phyloP scores from a whole-genome alignment of 768 basidiomycete species.

The Lactifluus hygrophoroides region DNA sequence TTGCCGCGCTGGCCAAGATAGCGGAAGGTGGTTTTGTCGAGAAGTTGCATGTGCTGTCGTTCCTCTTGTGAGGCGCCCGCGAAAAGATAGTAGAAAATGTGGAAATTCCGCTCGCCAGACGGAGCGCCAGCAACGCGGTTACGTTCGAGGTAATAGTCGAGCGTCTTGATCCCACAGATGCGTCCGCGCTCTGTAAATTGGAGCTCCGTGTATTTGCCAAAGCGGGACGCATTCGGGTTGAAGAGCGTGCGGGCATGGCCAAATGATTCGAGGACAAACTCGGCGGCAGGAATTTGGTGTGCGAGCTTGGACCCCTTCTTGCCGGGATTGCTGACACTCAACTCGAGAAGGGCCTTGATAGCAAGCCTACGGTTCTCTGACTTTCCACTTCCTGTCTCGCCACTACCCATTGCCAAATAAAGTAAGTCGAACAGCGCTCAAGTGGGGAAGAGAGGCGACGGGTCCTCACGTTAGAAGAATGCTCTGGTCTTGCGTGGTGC shows the following conservation, averaged over 20 bases:
- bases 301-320: slow-evolving; percentile 92
- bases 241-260: slow-evolving; percentile 87
- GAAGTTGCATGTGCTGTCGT: slow-evolving; percentile 75
- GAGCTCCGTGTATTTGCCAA: slow-evolving; percentile 96
- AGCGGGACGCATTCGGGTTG: slow-evolving; percentile 93
- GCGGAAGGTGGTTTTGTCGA: slow-evolving; percentile 73
- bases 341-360: slow-evolving; percentile 86
- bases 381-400: slow-evolving; percentile 90
- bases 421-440: background rate
- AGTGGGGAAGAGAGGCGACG: background rate
- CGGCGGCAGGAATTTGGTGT: slow-evolving; percentile 79
- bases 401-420: slow-evolving; percentile 38
- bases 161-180: slow-evolving; percentile 82
- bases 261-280: slow-evolving; percentile 93
- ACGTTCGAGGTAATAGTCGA: slow-evolving; percentile 93
- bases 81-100: slow-evolving; percentile 95
- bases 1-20: slow-evolving; percentile 71
- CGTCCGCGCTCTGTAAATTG: slow-evolving; percentile 93
- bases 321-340: slow-evolving; percentile 79
- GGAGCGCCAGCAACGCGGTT: slow-evolving; percentile 83
- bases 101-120: slow-evolving; percentile 92
- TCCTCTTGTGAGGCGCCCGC: slow-evolving; percentile 88
- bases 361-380: slow-evolving; percentile 85
- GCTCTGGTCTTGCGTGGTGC: slow-evolving; percentile 90
- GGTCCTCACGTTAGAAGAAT: slow-evolving; percentile 72